These are phyloP conservation scores for Fusarium bactridioides DNA, from an alignment of 2,329 filamentous ascomycete genomes.

Conservation along the genomic window DNA sequence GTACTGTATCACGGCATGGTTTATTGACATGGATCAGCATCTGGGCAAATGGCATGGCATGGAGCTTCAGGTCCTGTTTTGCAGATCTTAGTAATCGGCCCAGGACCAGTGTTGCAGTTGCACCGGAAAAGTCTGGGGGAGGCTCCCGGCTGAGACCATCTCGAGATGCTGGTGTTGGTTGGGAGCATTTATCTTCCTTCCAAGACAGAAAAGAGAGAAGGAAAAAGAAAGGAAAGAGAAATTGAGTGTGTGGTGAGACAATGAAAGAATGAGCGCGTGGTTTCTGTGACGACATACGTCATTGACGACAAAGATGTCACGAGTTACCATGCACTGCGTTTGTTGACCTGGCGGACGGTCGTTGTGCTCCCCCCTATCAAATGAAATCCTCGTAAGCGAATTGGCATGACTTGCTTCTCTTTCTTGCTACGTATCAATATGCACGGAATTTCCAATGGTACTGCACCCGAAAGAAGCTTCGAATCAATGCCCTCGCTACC, in stretches of 20 bases:
- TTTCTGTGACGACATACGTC: constrained; percentile 42
- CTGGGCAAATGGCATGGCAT: neutral
- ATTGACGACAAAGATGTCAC: constrained; percentile 34
- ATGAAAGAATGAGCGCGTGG: constrained; percentile 38
- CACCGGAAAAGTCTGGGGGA: constrained; percentile 10
- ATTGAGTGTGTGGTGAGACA: constrained; percentile 35
- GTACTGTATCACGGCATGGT: constrained; percentile 9
- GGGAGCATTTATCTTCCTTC: neutral
- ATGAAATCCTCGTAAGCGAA: constrained; percentile 4
- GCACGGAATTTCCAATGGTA: constrained; percentile 6
- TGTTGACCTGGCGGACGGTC: constrained; percentile 3
- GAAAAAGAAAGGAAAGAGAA: neutral
- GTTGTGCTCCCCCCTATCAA: neutral
- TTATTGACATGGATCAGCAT: neutral
- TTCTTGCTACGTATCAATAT: neutral
- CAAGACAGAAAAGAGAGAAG: neutral
- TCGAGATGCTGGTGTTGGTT: neutral
- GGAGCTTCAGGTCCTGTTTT: constrained; percentile 3
- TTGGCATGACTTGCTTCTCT: neutral
- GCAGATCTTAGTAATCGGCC: constrained; percentile 13
- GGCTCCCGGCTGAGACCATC: neutral
- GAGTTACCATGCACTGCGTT: constrained; percentile 10
- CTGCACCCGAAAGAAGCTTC: neutral
- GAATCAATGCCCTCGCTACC: constrained; percentile 1
- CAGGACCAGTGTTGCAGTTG: neutral